These are phyloP conservation scores for Chenopodium quinoa DNA, from an alignment of 148 eudicot species.

Conservation along the genomic window DNA sequence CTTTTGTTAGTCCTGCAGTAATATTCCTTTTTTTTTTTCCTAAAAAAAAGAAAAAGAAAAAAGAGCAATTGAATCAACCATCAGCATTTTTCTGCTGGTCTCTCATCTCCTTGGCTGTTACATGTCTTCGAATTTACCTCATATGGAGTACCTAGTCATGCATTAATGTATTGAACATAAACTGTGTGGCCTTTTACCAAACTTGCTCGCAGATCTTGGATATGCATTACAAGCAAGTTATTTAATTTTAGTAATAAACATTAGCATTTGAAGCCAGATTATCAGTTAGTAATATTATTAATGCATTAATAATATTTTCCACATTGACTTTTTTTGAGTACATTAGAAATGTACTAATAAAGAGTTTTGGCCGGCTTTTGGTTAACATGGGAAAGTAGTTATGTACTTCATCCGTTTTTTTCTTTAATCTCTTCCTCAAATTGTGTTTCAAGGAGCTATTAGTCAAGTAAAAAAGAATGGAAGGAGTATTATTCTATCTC, in stretches of 20 bases:
- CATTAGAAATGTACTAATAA: not conserved
- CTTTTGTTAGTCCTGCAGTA: not conserved
- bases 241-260: not conserved
- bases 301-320: not conserved
- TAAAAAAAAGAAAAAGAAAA: too few relatives aligned
- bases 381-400: not conserved
- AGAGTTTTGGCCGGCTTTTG: not conserved
- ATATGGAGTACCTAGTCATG: not conserved
- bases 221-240: not conserved
- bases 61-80: not conserved
- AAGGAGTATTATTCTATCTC: too few relatives aligned
- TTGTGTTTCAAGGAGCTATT: too few relatives aligned
- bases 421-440: too few relatives aligned
- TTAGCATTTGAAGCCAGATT: not conserved
- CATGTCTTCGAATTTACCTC: not conserved
- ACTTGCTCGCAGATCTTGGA: not conserved
- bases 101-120: not conserved
- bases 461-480: too few relatives aligned
- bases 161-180: not conserved
- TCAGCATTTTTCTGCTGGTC: not conserved
- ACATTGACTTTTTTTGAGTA: not conserved
- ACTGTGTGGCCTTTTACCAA: too few relatives aligned
- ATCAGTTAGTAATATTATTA: not conserved
- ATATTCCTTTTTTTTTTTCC: not conserved
- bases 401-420: too few relatives aligned